A percentile compares a stretch with the other conserved stretches of the same genome.
Evolutionary conservation across 2,329 filamentous ascomycete species (phyloP).

Genomic region (Zymoseptoria ardabiliae): DNA sequence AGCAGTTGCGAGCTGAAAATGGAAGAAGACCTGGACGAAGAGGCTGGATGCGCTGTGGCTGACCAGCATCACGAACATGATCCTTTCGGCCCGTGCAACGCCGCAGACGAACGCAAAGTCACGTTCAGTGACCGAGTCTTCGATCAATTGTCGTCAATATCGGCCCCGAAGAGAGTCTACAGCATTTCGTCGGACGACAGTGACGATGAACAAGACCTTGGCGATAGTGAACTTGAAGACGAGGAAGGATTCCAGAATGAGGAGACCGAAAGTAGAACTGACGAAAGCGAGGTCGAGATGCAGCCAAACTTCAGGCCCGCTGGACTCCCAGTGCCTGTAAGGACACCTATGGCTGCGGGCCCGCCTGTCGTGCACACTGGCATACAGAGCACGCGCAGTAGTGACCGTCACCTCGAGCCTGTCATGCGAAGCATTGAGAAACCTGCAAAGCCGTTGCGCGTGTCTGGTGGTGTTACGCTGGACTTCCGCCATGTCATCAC

Average conservation of each 20-base stretch:
- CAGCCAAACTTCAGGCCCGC: not conserved
- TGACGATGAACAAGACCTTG: constrained; percentile 13
- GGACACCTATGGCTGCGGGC: not conserved
- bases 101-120: constrained; percentile 2
- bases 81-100: not conserved
- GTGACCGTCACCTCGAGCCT: not conserved
- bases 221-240: constrained; percentile 10
- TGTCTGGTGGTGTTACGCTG: constrained; percentile 1
- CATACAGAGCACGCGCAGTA: not conserved
- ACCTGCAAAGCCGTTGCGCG: not conserved
- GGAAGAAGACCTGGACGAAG: not conserved
- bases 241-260: constrained; percentile 6
- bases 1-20: constrained; percentile 8
- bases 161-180: constrained; percentile 18
- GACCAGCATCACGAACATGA: not conserved
- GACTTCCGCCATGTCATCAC: constrained; percentile 7
- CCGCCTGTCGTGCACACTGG: not conserved
- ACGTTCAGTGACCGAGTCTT: constrained; percentile 15
- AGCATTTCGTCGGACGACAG: constrained; percentile 15
- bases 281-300: not conserved
- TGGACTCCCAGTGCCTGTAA: not conserved
- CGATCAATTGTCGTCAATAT: constrained; percentile 22
- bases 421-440: not conserved
- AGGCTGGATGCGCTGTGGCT: not conserved
- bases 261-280: not conserved